Evolutionary conservation across 2,329 filamentous ascomycete species (phyloP), one percentile per base, ranked within the genome.

Genomic region (Colletotrichum neosansevieriae): DNA sequence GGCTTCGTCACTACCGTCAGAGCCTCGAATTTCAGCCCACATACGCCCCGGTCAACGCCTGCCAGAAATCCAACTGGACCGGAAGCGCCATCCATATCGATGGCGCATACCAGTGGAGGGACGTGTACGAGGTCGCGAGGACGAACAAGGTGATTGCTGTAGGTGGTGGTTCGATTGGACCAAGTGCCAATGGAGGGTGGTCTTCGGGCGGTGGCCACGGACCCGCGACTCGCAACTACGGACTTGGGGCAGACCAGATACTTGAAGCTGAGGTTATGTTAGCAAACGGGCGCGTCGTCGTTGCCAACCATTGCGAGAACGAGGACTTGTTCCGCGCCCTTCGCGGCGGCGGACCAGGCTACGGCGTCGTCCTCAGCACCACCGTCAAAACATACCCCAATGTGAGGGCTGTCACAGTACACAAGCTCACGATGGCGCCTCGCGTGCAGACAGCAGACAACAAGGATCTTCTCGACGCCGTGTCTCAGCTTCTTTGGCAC

Each of bases 321-420:
- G 34, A 71, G 0, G 77, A 79, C n/a, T 73, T 82, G 2, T 81
- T 79, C 75, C 70, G 77, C 47, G 81, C 82, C 3, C 73, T 83
- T 15, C 73, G 79, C 1, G 82, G 81, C 0, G 82, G 81, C 2
- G 80, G 80, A 0, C 64, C 64, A 10, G 51, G 64, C 1, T 91
- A 85, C 71, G 88, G 81, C 1, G 79, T 89, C 1, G 85, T 90
- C 1, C 75, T 83, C 13, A 86, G 84, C 2, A 80, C 88, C 74
- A 89, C 85, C 0, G 78, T 84, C 36, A 85, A 84, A 71, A 80
- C 84, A 1, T 80, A 88, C 73, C 76, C 79, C 0, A 81, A 84
- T 61, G 74, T 75, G 57, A 64, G 73, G 45, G 57, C 73, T 50
- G 69, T 75, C 58, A 71, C 74, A 0, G 69, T 72, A 17, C 74